A percentile compares a stretch with the other conserved stretches of the same genome.
phyloP scores from a whole-genome alignment of 1,139 yeast genomes.

The Kodamaea arcana region DNA sequence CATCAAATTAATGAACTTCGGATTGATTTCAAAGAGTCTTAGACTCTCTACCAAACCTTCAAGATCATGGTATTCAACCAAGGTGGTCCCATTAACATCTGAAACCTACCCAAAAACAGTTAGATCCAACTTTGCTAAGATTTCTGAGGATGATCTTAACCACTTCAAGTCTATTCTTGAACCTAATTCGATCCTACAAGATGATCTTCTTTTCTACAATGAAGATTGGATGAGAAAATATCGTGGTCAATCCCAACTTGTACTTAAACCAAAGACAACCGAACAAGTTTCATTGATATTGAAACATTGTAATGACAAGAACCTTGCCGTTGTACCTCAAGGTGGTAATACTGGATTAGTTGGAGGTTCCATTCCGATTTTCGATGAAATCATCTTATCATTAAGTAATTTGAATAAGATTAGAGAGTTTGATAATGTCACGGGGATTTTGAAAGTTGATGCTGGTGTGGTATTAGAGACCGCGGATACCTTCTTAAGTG shows the following conservation, averaged over 20 bases:
- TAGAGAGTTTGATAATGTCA: slow-evolving; percentile 73
- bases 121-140: slow-evolving; percentile 41
- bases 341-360: slow-evolving; percentile 97
- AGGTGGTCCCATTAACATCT: slow-evolving; percentile 54
- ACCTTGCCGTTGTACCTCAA: slow-evolving; percentile 88
- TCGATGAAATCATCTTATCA: slow-evolving; percentile 82
- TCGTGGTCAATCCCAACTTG: slow-evolving; percentile 77
- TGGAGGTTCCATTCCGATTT: slow-evolving; percentile 91
- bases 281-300: slow-evolving; percentile 75
- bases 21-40: no score
- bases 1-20: no score
- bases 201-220: slow-evolving; percentile 69
- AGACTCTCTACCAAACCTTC: no score
- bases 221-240: slow-evolving; percentile 98
- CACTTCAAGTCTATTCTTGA: slow-evolving; percentile 57
- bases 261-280: slow-evolving; percentile 79
- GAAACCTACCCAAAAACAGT: slow-evolving; percentile 54
- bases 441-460: slow-evolving; percentile 85
- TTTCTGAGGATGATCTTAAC: slow-evolving; percentile 56
- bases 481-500: slow-evolving; percentile 78
- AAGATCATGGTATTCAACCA: slow-evolving; percentile 33
- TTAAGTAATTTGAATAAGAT: slow-evolving; percentile 70
- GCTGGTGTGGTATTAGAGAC: slow-evolving; percentile 87
- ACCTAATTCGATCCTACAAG: slow-evolving; percentile 46
- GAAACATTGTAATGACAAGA: slow-evolving; percentile 74